These are phyloP conservation scores for Aurantiochytrium sp. DNA, from an alignment of 108 stramenopile species.

Conservation along the genomic window DNA sequence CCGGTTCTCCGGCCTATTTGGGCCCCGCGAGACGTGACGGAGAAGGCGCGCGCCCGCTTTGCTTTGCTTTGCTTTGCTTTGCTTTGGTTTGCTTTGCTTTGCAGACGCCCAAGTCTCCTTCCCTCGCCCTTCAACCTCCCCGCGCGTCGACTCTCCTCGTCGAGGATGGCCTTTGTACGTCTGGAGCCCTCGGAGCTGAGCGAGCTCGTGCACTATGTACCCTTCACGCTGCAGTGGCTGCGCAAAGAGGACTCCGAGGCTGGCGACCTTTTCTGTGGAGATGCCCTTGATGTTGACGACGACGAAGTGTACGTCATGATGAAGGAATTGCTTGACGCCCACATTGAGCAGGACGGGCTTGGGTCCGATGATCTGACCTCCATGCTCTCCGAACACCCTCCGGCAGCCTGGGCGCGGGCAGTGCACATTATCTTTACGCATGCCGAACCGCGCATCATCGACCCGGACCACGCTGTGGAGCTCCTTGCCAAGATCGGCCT, in stretches of 20 bases:
- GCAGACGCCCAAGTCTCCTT: too few relatives aligned
- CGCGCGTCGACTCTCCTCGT: too few relatives aligned
- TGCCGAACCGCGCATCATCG: not conserved
- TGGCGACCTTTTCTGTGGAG: not conserved
- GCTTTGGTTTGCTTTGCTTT: too few relatives aligned
- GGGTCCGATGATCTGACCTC: not conserved
- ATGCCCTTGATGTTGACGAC: not conserved
- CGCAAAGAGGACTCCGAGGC: not conserved
- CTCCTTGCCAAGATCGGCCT: not conserved
- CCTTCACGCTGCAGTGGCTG: not conserved
- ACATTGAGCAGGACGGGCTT: not conserved
- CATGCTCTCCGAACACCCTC: not conserved
- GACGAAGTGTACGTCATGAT: not conserved
- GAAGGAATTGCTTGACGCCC: not conserved
- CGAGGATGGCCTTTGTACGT: not conserved
- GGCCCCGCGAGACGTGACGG: too few relatives aligned
- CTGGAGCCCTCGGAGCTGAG: not conserved
- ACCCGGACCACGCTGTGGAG: not conserved
- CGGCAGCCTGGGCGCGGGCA: not conserved
- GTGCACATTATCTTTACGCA: not conserved
- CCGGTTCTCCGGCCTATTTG: too few relatives aligned
- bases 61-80: too few relatives aligned
- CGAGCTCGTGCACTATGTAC: not conserved
- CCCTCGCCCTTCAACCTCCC: too few relatives aligned
- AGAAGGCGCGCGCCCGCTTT: too few relatives aligned